A percentile compares a stretch with the other conserved stretches of the same genome.
phyloP scores from a whole-genome alignment of 148 eudicot species.

The Dysphania ambrosioides region DNA sequence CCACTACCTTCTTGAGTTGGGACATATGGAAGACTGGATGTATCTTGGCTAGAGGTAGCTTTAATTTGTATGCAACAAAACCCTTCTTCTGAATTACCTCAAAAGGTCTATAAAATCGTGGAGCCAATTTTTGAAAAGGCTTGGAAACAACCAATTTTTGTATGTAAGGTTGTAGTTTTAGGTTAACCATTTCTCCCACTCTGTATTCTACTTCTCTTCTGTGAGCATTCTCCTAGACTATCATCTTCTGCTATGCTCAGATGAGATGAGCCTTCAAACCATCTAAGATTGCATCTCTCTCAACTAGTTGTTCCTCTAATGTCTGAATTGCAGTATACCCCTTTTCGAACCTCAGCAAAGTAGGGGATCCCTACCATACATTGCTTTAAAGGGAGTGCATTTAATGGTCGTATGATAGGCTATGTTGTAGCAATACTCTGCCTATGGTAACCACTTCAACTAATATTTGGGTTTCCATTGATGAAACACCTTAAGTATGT shows the following conservation, averaged over 20 bases:
- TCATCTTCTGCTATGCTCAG: not conserved
- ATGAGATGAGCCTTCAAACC: not conserved
- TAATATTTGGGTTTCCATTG: too few species aligned
- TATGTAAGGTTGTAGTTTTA: conserved; percentile 7
- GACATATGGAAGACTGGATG: conserved; percentile 23
- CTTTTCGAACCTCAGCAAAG: too few species aligned
- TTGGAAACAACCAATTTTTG: too few species aligned
- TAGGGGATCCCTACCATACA: too few species aligned
- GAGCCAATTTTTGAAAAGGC: conserved; percentile 4
- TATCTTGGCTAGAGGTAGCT: not conserved
- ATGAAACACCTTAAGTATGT: too few species aligned
- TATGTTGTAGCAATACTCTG: too few species aligned
- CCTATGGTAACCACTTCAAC: too few species aligned
- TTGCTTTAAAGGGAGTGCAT: too few species aligned
- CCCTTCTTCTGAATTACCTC: not conserved
- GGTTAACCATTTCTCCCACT: conserved; percentile 3
- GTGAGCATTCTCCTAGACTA: not conserved
- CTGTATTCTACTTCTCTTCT: not conserved
- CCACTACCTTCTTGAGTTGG: not conserved
- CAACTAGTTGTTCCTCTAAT: not conserved
- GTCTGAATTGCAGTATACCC: not conserved
- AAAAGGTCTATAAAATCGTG: conserved; percentile 13
- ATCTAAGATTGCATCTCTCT: not conserved
- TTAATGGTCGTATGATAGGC: too few species aligned
- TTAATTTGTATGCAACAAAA: not conserved